Conservation (phyloP, 139 green algal genomes). For the Picochlorum sp. region DNA sequence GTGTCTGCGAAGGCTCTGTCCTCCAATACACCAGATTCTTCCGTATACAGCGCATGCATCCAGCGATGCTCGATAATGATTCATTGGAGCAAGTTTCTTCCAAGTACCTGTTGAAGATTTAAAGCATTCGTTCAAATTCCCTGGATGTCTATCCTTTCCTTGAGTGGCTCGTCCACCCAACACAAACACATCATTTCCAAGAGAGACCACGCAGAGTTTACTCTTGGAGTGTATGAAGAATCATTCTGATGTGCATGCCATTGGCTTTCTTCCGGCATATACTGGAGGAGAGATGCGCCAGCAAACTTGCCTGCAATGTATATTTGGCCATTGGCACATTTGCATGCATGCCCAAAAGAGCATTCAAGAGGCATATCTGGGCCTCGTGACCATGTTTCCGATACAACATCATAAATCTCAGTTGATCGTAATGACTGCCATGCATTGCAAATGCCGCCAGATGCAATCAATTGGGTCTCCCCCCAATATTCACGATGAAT, state of each 20-base stretch:
- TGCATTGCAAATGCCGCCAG: constrained; percentile 19
- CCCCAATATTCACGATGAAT: not conserved
- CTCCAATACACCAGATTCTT: constrained; percentile 50
- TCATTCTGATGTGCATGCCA: not conserved
- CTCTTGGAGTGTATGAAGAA: constrained; percentile 9
- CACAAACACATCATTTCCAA: constrained; percentile 2
- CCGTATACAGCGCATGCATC: constrained; percentile 16
- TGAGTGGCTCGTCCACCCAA: constrained; percentile 24
- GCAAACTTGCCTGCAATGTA: constrained; percentile 12
- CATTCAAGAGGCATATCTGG: constrained; percentile 23
- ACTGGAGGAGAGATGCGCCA: constrained; percentile 10
- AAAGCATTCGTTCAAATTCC: constrained; percentile 27
- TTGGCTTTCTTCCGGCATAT: not conserved
- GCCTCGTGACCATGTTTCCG: constrained; percentile 39
- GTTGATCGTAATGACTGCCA: constrained; percentile 25
- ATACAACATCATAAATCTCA: constrained; percentile 43
- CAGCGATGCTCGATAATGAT: constrained; percentile 18
- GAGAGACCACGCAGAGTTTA: constrained; percentile 20
- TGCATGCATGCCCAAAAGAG: constrained; percentile 15
- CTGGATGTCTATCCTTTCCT: constrained; percentile 15
- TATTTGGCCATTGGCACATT: not conserved
- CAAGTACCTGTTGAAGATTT: constrained; percentile 15
- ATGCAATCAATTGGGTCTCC: constrained; percentile 12
- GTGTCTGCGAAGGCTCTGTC: constrained; percentile 33
- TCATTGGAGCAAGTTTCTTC: constrained; percentile 21